Percentiles rank a stretch among this genome's conserved stretches.
These are phyloP conservation scores for Hypomyces rosellus DNA, from an alignment of 2,329 filamentous ascomycete species.

Conservation along the genomic window DNA sequence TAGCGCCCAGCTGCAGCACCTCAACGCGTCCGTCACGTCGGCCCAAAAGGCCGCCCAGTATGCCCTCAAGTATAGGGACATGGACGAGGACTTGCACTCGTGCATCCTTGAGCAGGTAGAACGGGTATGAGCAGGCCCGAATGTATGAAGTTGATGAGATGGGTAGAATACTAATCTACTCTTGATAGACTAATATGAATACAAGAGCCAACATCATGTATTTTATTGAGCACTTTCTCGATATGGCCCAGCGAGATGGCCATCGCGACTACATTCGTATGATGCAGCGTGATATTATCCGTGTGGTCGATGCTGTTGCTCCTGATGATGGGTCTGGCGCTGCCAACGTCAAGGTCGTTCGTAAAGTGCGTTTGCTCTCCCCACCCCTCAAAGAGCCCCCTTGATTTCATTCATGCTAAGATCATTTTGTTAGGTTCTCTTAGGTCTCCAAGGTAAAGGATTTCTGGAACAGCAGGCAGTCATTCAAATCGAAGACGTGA, in stretches of 20 bases:
- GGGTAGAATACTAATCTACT: too few species aligned
- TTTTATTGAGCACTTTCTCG: slow-evolving; percentile 92
- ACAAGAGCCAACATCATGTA: slow-evolving; percentile 98
- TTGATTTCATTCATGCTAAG: slow-evolving; percentile 13
- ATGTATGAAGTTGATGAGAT: not conserved
- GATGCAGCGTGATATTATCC: slow-evolving; percentile 88
- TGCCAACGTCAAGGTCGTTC: slow-evolving; percentile 88
- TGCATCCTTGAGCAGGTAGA: slow-evolving; percentile 97
- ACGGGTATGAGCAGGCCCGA: slow-evolving; percentile 41
- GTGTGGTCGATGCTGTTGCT: slow-evolving; percentile 86
- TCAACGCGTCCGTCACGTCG: slow-evolving; percentile 84
- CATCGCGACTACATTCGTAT: slow-evolving; percentile 81
- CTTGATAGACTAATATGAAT: slow-evolving; percentile 81
- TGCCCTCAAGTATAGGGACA: slow-evolving; percentile 86
- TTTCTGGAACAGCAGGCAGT: slow-evolving; percentile 72
- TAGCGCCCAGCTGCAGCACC: slow-evolving; percentile 78
- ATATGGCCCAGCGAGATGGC: slow-evolving; percentile 70
- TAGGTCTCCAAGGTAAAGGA: slow-evolving; percentile 61
- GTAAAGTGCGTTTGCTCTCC: slow-evolving; percentile 55
- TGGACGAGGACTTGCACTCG: slow-evolving; percentile 94
- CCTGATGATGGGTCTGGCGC: slow-evolving; percentile 81
- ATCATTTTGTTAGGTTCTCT: slow-evolving; percentile 50
- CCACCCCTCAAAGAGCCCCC: not conserved
- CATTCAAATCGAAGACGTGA: slow-evolving; percentile 71
- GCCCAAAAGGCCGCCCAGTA: slow-evolving; percentile 91